Evolutionary conservation across 306 rosid species (phyloP), one percentile per base, ranked within the genome.

Genomic region (Rubus idaeus): DNA sequence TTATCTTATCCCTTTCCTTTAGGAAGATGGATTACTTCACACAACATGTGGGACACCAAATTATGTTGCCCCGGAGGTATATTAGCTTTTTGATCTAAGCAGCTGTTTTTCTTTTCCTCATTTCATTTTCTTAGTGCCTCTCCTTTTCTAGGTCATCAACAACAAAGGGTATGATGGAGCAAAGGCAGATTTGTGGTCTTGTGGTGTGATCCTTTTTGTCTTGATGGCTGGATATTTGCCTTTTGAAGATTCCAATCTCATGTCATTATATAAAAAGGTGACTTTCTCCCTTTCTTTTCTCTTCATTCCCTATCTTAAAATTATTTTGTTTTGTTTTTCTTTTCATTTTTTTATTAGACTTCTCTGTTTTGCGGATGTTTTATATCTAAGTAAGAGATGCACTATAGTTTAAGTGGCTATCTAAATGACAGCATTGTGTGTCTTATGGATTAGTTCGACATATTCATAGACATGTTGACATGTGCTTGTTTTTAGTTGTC

Each of bases 1-100:
- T 80, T 71, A 62, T 80, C 49, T 70, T 40, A 57, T 65, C 53
- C 53, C 60, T 75, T 61, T 64, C 42, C 40, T 72, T 66, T 45
- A 92, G 98, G 97, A 86, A 68, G 98, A 95, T 83, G 98, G 97
- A 49, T 86, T 95, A 70, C 97, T 95, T 81, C 97, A 95, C 83
- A 95, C 97, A 64, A 90, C 97, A 61, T 95, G 98, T 20, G 98
- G 97, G 80, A 95, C 97, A 1, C 98, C 97, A 78, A 95, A 95
- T 84, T 95, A 95, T 74, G 97, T 92, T 86, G 98, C 98, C 74
- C 97, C 97, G 39, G 98, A 95, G 98, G 97, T 95, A 89, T 55
- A 74, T 71, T 78, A 77, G 70, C 76, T 60, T 58, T 30, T 78
- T 65, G 75, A 12, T 72, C 11, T 61, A 55, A 67, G 74, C 67